These are phyloP conservation scores for Aspergillus pseudonomiae DNA, from an alignment of 2,329 filamentous ascomycete species.

Conservation along the genomic window DNA sequence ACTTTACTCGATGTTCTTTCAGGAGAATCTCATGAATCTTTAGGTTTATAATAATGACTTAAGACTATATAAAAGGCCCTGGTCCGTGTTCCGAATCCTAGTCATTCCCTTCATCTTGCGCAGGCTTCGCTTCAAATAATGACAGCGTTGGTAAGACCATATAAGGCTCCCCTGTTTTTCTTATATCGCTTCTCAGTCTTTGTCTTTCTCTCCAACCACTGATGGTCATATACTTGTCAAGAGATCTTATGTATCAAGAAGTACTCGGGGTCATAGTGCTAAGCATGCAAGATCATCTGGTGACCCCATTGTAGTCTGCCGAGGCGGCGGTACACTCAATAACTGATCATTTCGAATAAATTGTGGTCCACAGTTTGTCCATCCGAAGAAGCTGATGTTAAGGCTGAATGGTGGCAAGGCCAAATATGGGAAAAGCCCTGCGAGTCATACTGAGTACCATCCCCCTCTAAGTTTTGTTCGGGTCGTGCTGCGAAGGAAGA, in stretches of 20 bases:
- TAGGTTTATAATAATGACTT: background rate
- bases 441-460: background rate
- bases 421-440: background rate
- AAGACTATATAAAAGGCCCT: background rate
- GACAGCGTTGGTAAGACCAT: no score
- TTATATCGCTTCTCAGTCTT: background rate
- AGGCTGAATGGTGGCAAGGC: background rate
- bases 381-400: background rate
- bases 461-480: no score
- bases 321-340: background rate
- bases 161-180: no score
- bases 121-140: background rate
- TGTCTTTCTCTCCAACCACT: background rate
- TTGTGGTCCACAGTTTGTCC: background rate
- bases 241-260: background rate
- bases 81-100: background rate
- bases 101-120: background rate
- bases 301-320: no score
- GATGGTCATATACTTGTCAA: background rate
- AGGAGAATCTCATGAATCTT: background rate
- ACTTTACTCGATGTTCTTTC: background rate
- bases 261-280: background rate
- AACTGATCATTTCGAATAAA: background rate
- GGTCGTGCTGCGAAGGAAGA: background rate
- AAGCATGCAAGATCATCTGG: background rate